These are phyloP conservation scores for Pseudopithomyces chartarum DNA, from an alignment of 2,329 filamentous ascomycete genomes.

Conservation along the genomic window DNA sequence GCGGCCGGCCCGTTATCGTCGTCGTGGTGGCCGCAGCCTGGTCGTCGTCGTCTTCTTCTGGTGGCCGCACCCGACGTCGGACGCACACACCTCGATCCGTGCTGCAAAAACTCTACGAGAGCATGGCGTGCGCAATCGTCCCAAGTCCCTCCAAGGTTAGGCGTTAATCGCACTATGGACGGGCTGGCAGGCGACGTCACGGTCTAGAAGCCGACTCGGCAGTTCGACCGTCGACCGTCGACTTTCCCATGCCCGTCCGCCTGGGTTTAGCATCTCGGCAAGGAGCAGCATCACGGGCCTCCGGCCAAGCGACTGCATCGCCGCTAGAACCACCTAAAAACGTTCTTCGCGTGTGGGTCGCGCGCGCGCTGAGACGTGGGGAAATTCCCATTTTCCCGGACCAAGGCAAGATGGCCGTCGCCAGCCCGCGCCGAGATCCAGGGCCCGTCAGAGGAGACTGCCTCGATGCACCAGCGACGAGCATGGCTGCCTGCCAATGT, in stretches of 20 bases:
- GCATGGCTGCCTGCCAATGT: not conserved
- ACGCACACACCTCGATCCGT: constrained; percentile 11
- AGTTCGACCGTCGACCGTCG: constrained; percentile 23
- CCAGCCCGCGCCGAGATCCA: constrained; percentile 19
- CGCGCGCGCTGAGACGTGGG: constrained; percentile 37
- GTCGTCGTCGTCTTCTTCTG: constrained; percentile 16
- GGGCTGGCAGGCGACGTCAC: constrained; percentile 3
- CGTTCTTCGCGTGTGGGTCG: constrained; percentile 26
- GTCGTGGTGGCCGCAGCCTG: no score
- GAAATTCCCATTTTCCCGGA: constrained; percentile 33
- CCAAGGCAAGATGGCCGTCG: constrained; percentile 23
- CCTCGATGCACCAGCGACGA: not conserved
- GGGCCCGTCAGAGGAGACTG: constrained; percentile 6
- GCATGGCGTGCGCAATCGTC: constrained; percentile 2
- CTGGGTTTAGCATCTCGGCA: constrained; percentile 20
- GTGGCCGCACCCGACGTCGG: constrained; percentile 20
- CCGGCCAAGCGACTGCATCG: constrained; percentile 18
- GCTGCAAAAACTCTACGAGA: constrained; percentile 13
- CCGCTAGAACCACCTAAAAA: constrained; percentile 28
- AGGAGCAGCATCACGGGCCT: constrained; percentile 4
- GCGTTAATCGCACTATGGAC: constrained; percentile 1
- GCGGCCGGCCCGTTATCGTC: not conserved
- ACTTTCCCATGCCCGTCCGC: constrained; percentile 15
- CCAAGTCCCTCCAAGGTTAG: not conserved
- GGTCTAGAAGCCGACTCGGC: constrained; percentile 31